Conservation (phyloP, 129 eudicot species). For the Lactuca sativa region DNA sequence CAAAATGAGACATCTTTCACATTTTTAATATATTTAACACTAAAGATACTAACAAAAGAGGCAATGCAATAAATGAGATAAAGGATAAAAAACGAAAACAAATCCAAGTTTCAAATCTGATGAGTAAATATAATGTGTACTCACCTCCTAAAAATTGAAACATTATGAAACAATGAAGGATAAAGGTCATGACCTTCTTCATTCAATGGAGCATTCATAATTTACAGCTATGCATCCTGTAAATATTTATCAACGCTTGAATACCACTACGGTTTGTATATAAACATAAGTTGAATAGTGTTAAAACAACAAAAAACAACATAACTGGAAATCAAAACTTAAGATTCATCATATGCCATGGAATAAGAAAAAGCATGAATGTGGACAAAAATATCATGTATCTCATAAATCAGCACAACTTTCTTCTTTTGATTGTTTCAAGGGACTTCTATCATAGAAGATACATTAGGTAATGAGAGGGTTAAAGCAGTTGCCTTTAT, state of each 20-base stretch:
- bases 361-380: constrained; percentile 34
- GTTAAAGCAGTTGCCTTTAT: background rate
- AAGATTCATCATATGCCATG: constrained; percentile 31
- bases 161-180: constrained; percentile 49
- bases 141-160: constrained; percentile 51
- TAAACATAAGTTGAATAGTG: background rate
- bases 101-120: background rate
- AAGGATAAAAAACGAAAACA: background rate
- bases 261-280: constrained; percentile 44
- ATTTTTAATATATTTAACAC: too few relatives aligned
- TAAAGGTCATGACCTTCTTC: constrained; percentile 35
- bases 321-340: background rate
- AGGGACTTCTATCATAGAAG: constrained; percentile 16
- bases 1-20: too few relatives aligned
- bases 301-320: background rate
- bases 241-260: constrained; percentile 38
- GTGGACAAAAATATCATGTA: constrained; percentile 39
- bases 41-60: too few relatives aligned
- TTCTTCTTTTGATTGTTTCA: constrained; percentile 26
- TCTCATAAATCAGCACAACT: constrained; percentile 40
- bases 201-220: constrained; percentile 33
- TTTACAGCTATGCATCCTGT: constrained; percentile 35
- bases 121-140: background rate
- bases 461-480: constrained; percentile 8
- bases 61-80: too few relatives aligned